Base-by-base conservation (phyloP, 2,329 filamentous ascomycete genomes). In the Nemania diffusa region DNA sequence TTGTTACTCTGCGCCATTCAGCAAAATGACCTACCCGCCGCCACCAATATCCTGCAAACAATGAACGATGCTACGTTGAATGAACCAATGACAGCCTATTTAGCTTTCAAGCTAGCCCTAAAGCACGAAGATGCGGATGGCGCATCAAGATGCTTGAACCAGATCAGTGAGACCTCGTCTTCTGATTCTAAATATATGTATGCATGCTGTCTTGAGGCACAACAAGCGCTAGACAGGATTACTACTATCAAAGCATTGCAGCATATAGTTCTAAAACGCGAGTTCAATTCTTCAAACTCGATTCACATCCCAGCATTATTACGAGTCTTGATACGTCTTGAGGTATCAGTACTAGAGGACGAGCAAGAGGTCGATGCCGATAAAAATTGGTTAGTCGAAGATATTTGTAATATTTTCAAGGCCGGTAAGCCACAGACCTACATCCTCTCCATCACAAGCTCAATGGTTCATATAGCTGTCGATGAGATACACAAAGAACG, bases 191-290 rank as follows among this genome's bases (percentile, higher is more conserved):
- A 88, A 15, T 87, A 93, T 50, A 82, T 97, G 0, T 93, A 94
- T 70, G 92, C 93, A 0, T 97, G 94, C 73, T 87, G 93, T 24
- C 81, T 93, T 29, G 93, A 97, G 77, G 91, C 93, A 2, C 89
- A 94, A 57, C 83, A 88, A 69, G 81, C 82, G 0, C 88, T 89
- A 0, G 87, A 93, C 68, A 89, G 85, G 57, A 69, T 81, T 0
- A 88, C 90, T 69, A 87, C 90, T 1, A 80, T 90, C 13, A 77
- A 82, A 32, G 85, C 87, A 11, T 76, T 94, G 53, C 86, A 87
- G 70, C 82, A 85, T 65, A 81, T 93, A 1, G 80, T 91, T 15
- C 83, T 88, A 29, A 86, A 84, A 59, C 84, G 85, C 65, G 81
- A 87, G 26, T 81, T 83, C 58, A 79, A 74, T 52, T 77, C 80